Base-by-base conservation (phyloP, 2,329 filamentous ascomycete species). In the Chrysoporthe austroafricana region DNA sequence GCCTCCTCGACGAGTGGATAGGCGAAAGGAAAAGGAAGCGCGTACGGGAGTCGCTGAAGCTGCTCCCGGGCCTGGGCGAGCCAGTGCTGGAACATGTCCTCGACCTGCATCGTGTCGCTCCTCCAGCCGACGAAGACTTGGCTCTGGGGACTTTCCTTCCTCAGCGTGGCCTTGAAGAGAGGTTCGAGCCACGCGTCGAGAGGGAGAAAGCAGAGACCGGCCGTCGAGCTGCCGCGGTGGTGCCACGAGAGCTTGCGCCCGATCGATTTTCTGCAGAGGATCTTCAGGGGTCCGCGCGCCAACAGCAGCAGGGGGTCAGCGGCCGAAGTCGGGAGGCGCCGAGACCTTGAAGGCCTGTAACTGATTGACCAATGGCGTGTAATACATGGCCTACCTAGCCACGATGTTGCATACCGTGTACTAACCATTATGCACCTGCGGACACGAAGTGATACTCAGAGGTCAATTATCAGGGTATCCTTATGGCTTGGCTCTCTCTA, bases 1-100 rank as follows among this genome's bases (percentile, higher is more conserved):
- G 56, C 52, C 48, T 48, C 36, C 42, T 59, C 44, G n/a, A 64
- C 18, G 46, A 32, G 21, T 36, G 52, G 32, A 36, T 26, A 36
- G 63, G 43, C 13, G 36, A 52, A 46, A 3, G 34, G 48, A 32
- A 54, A 54, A 32, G 52, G 21, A 11, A 46, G 52, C 57, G 63
- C 68, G 6, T 68, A 68, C 66, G 69, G 66, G 13, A 68, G 61
- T 48, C 62, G 50, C 44, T 48, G 63, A n/a, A 69, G 54, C n/a
- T 64, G 69, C 26, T 63, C 63, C 21, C 62, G 66, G 9, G 66
- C 66, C 50, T 66, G 61, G 44, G 48, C 63, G 26, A 69, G 66
- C 69, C 66, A 69, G n/a, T 66, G 63, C 52, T 44, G 63, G 8
- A 69, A 21, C 18, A 48, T 62, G 18, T 58, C 63, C 18, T 57